These are phyloP conservation scores for Diaporthe batatas DNA, from an alignment of 2,329 filamentous ascomycete genomes.

Conservation along the genomic window DNA sequence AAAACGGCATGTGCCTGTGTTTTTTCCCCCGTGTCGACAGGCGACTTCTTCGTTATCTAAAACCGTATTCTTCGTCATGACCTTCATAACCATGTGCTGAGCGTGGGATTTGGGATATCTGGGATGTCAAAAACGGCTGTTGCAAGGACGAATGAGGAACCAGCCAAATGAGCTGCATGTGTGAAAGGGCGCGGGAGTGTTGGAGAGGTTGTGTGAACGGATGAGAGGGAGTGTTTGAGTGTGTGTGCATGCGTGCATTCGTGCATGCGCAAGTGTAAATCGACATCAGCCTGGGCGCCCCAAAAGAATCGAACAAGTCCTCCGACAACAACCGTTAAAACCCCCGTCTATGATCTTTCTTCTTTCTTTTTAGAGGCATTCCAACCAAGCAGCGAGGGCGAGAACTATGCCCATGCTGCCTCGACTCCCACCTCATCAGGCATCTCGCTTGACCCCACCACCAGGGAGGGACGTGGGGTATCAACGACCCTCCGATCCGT, in stretches of 20 bases:
- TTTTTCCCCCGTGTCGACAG: not conserved
- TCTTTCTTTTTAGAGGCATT: not conserved
- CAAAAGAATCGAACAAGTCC: not conserved
- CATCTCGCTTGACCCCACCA: not conserved
- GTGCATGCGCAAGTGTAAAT: not conserved
- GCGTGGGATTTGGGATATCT: slow-evolving; percentile 34
- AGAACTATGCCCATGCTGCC: slow-evolving; percentile 5
- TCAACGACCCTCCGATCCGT: slow-evolving; percentile 19
- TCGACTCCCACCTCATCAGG: not conserved
- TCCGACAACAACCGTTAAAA: not conserved
- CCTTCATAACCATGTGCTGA: slow-evolving; percentile 28
- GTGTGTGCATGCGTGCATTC: not conserved
- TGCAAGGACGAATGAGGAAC: slow-evolving; percentile 26
- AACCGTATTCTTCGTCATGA: slow-evolving; percentile 25
- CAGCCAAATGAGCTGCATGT: slow-evolving; percentile 4
- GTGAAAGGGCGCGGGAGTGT: not conserved
- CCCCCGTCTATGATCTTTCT: slow-evolving; percentile 33
- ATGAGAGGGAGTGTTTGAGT: not conserved
- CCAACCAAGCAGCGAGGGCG: slow-evolving; percentile 21
- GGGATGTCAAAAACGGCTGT: slow-evolving; percentile 35
- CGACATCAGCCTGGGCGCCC: not conserved
- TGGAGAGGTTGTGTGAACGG: not conserved
- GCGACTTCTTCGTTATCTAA: slow-evolving; percentile 32
- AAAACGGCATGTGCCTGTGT: not conserved
- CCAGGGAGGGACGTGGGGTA: not conserved